Evolutionary conservation across 2,329 filamentous ascomycete species (phyloP).

Genomic region (Fusarium sp.): DNA sequence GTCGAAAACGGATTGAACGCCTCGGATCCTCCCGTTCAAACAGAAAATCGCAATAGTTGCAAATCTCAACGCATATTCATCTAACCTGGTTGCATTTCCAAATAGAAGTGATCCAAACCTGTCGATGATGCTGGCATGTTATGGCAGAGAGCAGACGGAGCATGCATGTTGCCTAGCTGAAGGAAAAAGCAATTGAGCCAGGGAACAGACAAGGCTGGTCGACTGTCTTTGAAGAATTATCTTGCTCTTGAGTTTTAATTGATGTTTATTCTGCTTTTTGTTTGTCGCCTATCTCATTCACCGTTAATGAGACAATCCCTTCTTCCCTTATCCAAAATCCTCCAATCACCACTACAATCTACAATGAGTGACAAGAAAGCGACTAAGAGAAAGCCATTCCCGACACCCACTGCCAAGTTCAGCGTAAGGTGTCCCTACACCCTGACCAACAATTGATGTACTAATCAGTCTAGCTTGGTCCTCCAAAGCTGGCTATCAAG

Average conservation of each 20-base stretch:
- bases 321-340: too few species aligned
- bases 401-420: background rate
- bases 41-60: background rate
- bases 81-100: rapidly evolving
- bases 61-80: background rate
- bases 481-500: too few species aligned
- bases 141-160: background rate
- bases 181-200: background rate
- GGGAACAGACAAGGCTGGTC: background rate
- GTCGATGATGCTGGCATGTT: background rate
- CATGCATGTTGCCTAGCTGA: background rate
- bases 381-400: too few species aligned
- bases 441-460: background rate
- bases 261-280: background rate
- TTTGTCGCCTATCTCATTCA: background rate
- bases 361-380: too few species aligned
- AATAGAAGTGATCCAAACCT: background rate
- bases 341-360: too few species aligned
- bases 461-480: background rate
- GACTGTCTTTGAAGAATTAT: background rate
- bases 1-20: background rate
- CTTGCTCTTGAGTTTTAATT: background rate
- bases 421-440: background rate
- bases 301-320: background rate
- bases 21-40: background rate